Base-by-base conservation (phyloP, 2,329 filamentous ascomycete genomes). In the Cordyceps militaris region DNA sequence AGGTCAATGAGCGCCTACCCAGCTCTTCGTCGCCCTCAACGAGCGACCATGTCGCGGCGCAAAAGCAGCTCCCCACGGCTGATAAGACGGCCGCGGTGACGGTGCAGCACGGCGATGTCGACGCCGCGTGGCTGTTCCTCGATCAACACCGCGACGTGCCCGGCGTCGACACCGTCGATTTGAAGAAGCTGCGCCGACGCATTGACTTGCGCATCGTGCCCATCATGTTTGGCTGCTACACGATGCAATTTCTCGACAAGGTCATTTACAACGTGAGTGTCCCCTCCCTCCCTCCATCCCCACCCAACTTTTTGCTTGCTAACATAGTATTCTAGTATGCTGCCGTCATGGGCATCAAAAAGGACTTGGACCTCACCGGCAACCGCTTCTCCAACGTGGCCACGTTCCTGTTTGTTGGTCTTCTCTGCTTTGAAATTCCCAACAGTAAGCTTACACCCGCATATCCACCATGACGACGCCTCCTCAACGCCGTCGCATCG, bases 311-410 rank as follows among this genome's bases (percentile, higher is more conserved):
- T 13, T 28, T 13, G 32, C 6, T 11, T 1, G 3, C 34, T 52
- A 23, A 52, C 23, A 4, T 21, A 9, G 32, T 16, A 9, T 23
- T 14, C 38, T 14, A 82, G 75, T 84, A 84, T 63, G 81, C 80
- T 21, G 78, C 76, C 59, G 79, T 85, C 47, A 85, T 85, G 82
- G 80, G 80, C 2, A 65, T 85, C 8, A 71, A 69, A 23, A 67
- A 73, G 49, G 79, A 82, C 57, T 71, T 84, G 8, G 69, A 75
- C 1, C 71, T 85, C 56, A 66, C 66, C 4, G 78, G 78, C 8
- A 81, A 84, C 56, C 74, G 84, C 56, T 84, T 83, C 65, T 77
- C 77, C 24, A 80, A 79, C 67, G 68, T 79, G 8, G 79, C 79
- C 4, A 81, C 79, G 0, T 74, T 77, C 16, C 81, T 84, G 63